These are phyloP conservation scores for Fremontodendron californicum DNA, from an alignment of 345 rosid species.

Conservation along the genomic window DNA sequence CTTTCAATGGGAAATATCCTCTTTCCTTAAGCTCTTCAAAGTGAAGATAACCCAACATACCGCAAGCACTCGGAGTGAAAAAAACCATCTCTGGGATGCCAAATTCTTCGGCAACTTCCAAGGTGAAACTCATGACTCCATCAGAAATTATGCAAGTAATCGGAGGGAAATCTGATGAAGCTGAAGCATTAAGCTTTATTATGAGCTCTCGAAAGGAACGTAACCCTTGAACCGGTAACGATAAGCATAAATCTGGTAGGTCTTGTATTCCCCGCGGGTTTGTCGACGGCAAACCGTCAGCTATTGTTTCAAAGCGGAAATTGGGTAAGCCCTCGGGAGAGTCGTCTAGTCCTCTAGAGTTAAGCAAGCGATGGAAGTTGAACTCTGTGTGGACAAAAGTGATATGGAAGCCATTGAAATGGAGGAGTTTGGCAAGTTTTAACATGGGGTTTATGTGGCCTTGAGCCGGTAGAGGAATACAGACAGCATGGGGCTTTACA, in stretches of 20 bases:
- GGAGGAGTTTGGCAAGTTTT: constrained; percentile 34
- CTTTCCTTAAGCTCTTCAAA: constrained; percentile 24
- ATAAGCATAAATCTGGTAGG: constrained; percentile 9
- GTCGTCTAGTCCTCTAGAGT: constrained; percentile 18
- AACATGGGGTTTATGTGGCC: constrained; percentile 37
- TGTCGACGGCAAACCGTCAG: constrained; percentile 33
- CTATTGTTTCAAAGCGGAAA: constrained; percentile 28
- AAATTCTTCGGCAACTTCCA: constrained; percentile 27
- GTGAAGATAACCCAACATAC: constrained; percentile 31
- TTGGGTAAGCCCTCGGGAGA: constrained; percentile 21
- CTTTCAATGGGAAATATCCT: constrained; percentile 42
- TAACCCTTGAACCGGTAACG: constrained; percentile 4
- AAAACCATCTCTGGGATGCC: constrained; percentile 25
- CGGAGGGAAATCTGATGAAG: constrained; percentile 7
- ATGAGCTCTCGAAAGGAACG: constrained; percentile 26
- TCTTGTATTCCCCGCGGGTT: constrained; percentile 8
- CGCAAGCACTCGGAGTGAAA: constrained; percentile 36
- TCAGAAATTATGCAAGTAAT: constrained; percentile 34
- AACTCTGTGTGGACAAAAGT: constrained; percentile 16
- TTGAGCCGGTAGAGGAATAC: constrained; percentile 35
- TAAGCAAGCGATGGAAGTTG: constrained; percentile 29
- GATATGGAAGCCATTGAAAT: constrained; percentile 31
- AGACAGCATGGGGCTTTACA: constrained; percentile 28
- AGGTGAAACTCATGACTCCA: constrained; percentile 32
- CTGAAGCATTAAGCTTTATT: constrained; percentile 9